phyloP scores from a whole-genome alignment of 2,329 filamentous ascomycete genomes.

The Salinomyces thailandicus region DNA sequence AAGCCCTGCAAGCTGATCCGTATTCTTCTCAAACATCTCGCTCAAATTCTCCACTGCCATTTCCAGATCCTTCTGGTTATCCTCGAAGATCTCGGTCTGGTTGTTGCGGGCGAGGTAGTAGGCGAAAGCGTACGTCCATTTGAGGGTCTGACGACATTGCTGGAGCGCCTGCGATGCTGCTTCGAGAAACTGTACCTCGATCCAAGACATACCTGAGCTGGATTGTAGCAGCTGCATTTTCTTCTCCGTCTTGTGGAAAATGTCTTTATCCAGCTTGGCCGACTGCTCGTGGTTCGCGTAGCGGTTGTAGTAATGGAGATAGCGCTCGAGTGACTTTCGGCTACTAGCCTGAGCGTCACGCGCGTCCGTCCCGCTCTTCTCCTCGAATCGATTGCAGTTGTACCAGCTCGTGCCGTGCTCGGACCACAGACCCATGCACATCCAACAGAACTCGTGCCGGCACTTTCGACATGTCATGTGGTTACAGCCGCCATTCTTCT shows the following conservation, averaged over 20 bases:
- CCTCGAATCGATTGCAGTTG: slow-evolving; percentile 95
- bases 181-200: slow-evolving; percentile 95
- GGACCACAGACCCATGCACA: slow-evolving; percentile 99
- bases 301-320: slow-evolving; percentile 96
- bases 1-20: slow-evolving; percentile 69
- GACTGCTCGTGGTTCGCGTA: slow-evolving; percentile 99
- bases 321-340: slow-evolving; percentile 83
- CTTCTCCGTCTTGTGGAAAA: slow-evolving; percentile 92
- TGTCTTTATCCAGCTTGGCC: slow-evolving; percentile 89
- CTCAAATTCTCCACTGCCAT: slow-evolving; percentile 93
- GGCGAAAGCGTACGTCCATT: slow-evolving; percentile 98
- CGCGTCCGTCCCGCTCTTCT: slow-evolving; percentile 85
- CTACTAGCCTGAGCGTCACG: slow-evolving; percentile 87
- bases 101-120: slow-evolving; percentile 97
- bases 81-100: slow-evolving; percentile 91
- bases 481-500: slow-evolving; percentile 97
- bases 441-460: slow-evolving; percentile 97
- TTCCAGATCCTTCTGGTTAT: slow-evolving; percentile 96
- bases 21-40: slow-evolving; percentile 99
- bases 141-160: slow-evolving; percentile 93
- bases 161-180: slow-evolving; percentile 87
- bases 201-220: slow-evolving; percentile 94
- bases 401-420: slow-evolving; percentile 99
- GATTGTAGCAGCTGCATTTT: slow-evolving; percentile 97
- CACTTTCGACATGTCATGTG: slow-evolving; percentile 97